Base-by-base conservation (phyloP, 148 eudicot genomes). In the Dysphania ambrosioides region DNA sequence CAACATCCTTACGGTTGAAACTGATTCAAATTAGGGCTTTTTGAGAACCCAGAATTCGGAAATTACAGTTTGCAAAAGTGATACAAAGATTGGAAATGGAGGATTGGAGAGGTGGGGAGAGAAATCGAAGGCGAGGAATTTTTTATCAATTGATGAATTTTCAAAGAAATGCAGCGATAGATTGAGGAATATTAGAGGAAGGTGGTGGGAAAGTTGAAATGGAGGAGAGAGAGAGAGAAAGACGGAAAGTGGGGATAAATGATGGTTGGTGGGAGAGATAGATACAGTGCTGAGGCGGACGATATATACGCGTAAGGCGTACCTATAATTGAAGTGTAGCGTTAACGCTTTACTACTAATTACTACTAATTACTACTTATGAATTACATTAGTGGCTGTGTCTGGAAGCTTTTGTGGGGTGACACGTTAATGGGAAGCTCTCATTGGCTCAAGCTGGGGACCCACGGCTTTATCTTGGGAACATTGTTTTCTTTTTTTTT, bases 361-460 rank as follows among this genome's bases (percentile, higher is more conserved):
- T 19, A n/a, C 9, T 27, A 21, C 19, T 9, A 8, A 16, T 32
- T 26, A n/a, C n/a, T n/a, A n/a, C n/a, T 3, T 49, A 13, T 8
- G 31, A n/a, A 42, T 16, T 38, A 0, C 15, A 51, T 34, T 3
- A 51, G 6, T 24, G 29, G 56, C 0, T 59, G 19, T 1, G 40
- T 15, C n/a, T 12, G 19, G 53, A 68, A 74, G 2, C 15, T n/a
- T n/a, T n/a, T 12, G 23, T 56, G 60, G 35, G 30, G 24, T n/a
- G 66, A 36, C 71, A 75, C 78, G 75, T 75, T 59, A 53, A 71
- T 19, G 75, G 58, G 40, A 16, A 11, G 24, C 23, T 58, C 26
- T 75, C 36, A 75, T 75, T 75, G 82, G 82, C 10, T 58, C 24
- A 59, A 27, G 21, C 2, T 21, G 34, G 63, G 72, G 18, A 64